Base-by-base conservation (phyloP, 169 alveolate species). In the Cryptosporidium bovis region DNA sequence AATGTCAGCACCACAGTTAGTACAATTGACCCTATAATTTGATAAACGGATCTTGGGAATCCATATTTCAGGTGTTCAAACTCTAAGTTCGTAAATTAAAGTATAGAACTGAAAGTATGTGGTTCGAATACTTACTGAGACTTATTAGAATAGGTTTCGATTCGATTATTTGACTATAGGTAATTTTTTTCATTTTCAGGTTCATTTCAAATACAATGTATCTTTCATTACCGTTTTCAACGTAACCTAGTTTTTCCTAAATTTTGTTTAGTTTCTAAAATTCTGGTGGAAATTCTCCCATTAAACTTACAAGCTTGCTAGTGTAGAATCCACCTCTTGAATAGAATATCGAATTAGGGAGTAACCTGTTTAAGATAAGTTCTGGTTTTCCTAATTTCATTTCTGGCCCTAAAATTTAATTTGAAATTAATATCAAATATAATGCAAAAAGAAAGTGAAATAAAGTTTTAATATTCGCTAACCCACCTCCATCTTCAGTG, bases 261-360 rank as follows among this genome's bases (percentile, higher is more conserved):
- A 40, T 40, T 40, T 40, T 40, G 48, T 8, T 40, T 40, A 8
- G 10, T 40, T 6, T 40, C 10, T 40, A 6, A 40, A 3, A 40
- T 8, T 40, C 10, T 6, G 10, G 10, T 8, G 4, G 10, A 40
- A 40, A 40, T 40, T 3, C 4, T 3, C 4, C 10, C 4, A 40
- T 40, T 40, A 6, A 29, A 55, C 84, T 55, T 71, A 71, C 84
- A n/a, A 24, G 24, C 27, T 56, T 40, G 56, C 60, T 31, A 16
- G 55, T 33, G 7, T 12, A 34, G 20, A 71, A 36, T 55, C 46
- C 66, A 15, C n/a, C 44, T 27, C 33, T 34, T 1, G 29, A 31
- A 31, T 51, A 71, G 60, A 53, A 24, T 18, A 71, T 50, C 31
- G 84, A 71, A 10, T 31, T 24, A 51, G 84, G 58, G 6, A 71